Percentiles rank a stretch among this genome's conserved stretches.
These are phyloP conservation scores for Solanum clarkiae DNA, from an alignment of 257 asterid species.

Conservation along the genomic window DNA sequence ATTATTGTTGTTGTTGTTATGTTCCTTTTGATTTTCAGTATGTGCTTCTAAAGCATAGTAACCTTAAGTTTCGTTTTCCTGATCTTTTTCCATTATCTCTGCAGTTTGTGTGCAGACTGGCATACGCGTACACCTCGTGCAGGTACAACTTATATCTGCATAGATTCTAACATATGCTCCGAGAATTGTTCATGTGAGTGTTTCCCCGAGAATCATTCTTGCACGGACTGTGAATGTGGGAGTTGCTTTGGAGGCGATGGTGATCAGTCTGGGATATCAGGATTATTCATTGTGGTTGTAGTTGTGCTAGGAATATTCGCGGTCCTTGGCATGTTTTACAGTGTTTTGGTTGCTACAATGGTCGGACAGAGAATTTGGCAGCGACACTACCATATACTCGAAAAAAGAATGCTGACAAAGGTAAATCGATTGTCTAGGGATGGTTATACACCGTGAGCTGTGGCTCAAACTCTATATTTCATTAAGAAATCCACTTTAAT, in stretches of 20 bases:
- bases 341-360: slow-evolving; percentile 90
- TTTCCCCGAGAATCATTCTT: slow-evolving; percentile 5
- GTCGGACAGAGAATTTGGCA: slow-evolving; percentile 98
- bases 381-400: slow-evolving; percentile 90
- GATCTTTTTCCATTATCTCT: not conserved
- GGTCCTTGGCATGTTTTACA: slow-evolving; percentile 71
- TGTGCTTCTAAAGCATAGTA: not conserved
- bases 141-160: slow-evolving; percentile 88
- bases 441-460: not conserved
- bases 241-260: slow-evolving; percentile 77
- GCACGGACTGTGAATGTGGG: slow-evolving; percentile 71
- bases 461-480: not conserved
- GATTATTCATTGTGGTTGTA: slow-evolving; percentile 52
- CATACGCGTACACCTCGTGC: slow-evolving; percentile 33
- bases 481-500: not conserved
- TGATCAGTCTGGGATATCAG: slow-evolving; percentile 80
- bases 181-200: slow-evolving; percentile 45
- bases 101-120: slow-evolving; percentile 89
- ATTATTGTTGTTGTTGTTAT: too few species aligned
- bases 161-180: slow-evolving; percentile 81
- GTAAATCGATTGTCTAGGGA: slow-evolving; percentile 19
- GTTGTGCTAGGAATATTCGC: slow-evolving; percentile 74
- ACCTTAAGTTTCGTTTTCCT: not conserved
- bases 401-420: slow-evolving; percentile 87
- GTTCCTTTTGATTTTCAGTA: not conserved